phyloP scores from a whole-genome alignment of 2,329 filamentous ascomycete genomes.

The Pestalotiopsis sp. region DNA sequence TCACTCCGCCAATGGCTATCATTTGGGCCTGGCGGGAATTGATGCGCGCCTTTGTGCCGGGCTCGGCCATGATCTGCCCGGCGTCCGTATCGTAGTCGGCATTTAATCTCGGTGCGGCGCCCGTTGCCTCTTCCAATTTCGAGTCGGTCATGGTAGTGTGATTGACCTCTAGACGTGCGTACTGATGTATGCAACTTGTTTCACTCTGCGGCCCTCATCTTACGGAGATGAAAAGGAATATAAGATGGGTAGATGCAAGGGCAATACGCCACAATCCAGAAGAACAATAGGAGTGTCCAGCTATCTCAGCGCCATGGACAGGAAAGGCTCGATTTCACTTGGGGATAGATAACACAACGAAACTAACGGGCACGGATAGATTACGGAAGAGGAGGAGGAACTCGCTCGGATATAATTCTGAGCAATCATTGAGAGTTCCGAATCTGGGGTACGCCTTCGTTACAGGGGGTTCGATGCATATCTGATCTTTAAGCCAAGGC shows the following conservation, averaged over 20 bases:
- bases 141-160: not conserved
- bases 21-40: slow-evolving; percentile 18
- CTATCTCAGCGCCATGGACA: not conserved
- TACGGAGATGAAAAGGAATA: not conserved
- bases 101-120: not conserved
- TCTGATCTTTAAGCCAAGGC: too few species aligned
- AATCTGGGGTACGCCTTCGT: not conserved
- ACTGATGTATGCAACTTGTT: not conserved
- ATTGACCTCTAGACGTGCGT: not conserved
- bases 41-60: slow-evolving; percentile 7
- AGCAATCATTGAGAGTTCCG: not conserved
- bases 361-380: not conserved
- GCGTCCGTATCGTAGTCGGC: not conserved
- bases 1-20: slow-evolving; percentile 15
- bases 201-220: not conserved
- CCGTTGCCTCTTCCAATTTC: not conserved
- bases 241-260: not conserved
- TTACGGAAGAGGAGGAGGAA: not conserved
- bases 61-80: not conserved
- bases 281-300: not conserved
- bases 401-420: not conserved
- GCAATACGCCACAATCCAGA: not conserved
- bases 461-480: too few species aligned
- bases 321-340: not conserved
- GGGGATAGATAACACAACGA: not conserved